These are phyloP conservation scores for Neurospora sp. DNA, from an alignment of 495 filamentous ascomycete genomes.

Conservation along the genomic window DNA sequence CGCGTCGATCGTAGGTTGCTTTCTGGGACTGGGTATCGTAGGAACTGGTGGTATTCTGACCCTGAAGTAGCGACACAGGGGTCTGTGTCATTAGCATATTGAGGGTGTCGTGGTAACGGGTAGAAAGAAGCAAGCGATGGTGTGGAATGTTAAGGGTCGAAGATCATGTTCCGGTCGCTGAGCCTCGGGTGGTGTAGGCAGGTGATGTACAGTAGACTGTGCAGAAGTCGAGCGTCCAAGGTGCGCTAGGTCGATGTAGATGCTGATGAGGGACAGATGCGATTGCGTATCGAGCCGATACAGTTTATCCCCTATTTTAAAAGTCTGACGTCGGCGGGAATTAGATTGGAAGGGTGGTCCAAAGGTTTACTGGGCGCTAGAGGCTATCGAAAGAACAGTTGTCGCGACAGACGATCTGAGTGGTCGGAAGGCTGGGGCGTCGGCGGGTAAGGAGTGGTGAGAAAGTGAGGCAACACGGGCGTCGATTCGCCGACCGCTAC, in stretches of 20 bases:
- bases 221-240: neutral
- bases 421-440: constrained; percentile 18
- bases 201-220: neutral
- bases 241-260: neutral
- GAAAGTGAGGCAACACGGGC: constrained; percentile 7
- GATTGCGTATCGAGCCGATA: neutral
- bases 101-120: constrained; percentile 1
- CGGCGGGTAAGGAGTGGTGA: constrained; percentile 20
- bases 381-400: constrained; percentile 8
- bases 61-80: constrained; percentile 37
- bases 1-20: constrained; percentile 1
- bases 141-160: neutral
- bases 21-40: constrained; percentile 24
- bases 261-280: neutral
- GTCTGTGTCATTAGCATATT: constrained; percentile 43
- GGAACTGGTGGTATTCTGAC: constrained; percentile 28
- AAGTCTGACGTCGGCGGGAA: neutral
- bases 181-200: neutral
- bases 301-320: neutral
- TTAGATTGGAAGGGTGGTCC: neutral
- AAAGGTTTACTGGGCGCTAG: constrained; percentile 13
- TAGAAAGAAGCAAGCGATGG: neutral
- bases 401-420: constrained; percentile 21
- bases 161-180: neutral
- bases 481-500: constrained; percentile 26